phyloP scores from a whole-genome alignment of 2,329 filamentous ascomycete species.

The Aspergillus sp. region DNA sequence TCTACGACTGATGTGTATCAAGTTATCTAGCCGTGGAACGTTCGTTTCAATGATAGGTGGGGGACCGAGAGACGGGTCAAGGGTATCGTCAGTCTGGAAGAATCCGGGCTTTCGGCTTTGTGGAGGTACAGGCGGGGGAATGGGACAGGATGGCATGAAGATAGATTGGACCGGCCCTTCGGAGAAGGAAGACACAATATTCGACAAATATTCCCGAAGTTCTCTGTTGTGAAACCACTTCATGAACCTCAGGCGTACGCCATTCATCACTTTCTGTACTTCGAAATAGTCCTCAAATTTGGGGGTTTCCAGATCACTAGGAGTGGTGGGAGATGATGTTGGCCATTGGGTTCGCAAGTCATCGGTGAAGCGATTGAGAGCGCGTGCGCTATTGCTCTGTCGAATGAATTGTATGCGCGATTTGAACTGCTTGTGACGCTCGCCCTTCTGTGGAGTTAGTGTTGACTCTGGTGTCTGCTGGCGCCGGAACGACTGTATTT shows the following conservation, averaged over 20 bases:
- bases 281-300: constrained; percentile 18
- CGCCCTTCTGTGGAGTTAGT: background rate
- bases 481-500: constrained; percentile 2
- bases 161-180: constrained; percentile 7
- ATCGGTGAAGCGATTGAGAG: constrained; percentile 6
- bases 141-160: background rate
- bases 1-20: background rate
- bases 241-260: constrained; percentile 12
- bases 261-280: constrained; percentile 13
- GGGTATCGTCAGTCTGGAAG: background rate
- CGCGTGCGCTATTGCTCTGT: constrained; percentile 6
- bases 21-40: background rate
- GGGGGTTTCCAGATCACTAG: constrained; percentile 15
- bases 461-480: constrained; percentile 11
- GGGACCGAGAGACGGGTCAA: background rate
- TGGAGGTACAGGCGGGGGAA: background rate
- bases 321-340: constrained; percentile 12
- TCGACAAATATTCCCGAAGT: constrained; percentile 23
- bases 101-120: background rate
- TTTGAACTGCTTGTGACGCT: constrained; percentile 7
- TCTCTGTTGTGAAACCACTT: constrained; percentile 28
- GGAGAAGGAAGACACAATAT: background rate
- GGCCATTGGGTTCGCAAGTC: constrained; percentile 19
- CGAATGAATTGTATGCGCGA: constrained; percentile 7
- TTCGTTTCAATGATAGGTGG: background rate